Base-by-base conservation (phyloP, 805 yeast genomes). In the Huiozyma naganishii region DNA sequence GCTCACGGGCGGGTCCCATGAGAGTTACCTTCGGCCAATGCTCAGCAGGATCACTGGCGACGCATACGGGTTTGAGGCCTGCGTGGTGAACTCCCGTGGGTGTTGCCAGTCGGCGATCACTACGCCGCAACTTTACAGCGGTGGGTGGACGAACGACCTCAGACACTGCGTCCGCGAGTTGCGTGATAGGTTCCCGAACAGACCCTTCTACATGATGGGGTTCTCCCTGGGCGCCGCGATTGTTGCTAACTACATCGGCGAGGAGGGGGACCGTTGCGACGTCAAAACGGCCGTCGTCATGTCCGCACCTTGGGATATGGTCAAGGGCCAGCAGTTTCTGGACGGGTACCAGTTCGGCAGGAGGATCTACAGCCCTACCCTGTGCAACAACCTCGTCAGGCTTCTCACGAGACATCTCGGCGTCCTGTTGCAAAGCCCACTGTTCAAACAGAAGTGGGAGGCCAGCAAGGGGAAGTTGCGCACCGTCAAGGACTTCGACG, bases 1-100 rank as follows among this genome's bases (percentile, higher is more conserved):
- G 0, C 71, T 85, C 34, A 80, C 84, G 1, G 95, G 95, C 6
- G 92, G 95, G 0, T 79, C 89, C n/a, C 83, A 80, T 48, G 95
- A 85, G 57, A 70, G 83, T 6, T 78, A 85, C 55, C 77, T 85
- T 36, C 70, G 92, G 27, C 72, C 83, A 44, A 57, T 80, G 33
- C 72, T 77, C 12, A 64, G 68, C 37, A 57, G 62, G 23, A 56
- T 76, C 12, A 59, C 71, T 4, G 3, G n/a, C 9, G 11, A 9
- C 5, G 33, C 33, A 3, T 8, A 8, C 9, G 52, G 67, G 1
- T 81, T 83, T 68, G 89, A 81, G 48, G 70, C 76, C 6, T 77
- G 76, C 37, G 92, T 85, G 13, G 65, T 83, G 47, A 84, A 83
- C 56, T 67, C 80, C 4, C 68, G 95, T 41, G 95, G 95, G 6